phyloP scores from a whole-genome alignment of 305 asterid species.

The Solanum hybrid region DNA sequence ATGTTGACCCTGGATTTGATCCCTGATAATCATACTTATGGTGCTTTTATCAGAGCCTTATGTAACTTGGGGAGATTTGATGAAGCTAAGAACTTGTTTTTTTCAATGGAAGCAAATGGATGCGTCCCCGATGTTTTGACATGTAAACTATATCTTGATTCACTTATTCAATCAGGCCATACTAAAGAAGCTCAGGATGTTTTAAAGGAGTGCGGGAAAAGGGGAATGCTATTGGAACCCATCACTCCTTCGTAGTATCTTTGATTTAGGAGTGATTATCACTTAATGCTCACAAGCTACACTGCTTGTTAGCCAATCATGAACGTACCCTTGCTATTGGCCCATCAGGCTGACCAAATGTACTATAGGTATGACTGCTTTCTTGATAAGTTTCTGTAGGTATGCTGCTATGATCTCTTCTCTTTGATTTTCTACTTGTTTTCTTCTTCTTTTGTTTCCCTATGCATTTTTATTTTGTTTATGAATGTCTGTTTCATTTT shows the following conservation, averaged over 20 bases:
- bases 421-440: neutral
- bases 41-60: conserved; percentile 54
- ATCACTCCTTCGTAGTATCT: conserved; percentile 16
- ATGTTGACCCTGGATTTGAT: conserved; percentile 49
- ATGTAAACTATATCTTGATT: conserved; percentile 44
- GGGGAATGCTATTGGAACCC: conserved; percentile 42
- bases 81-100: conserved; percentile 59
- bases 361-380: neutral
- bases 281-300: neutral
- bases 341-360: neutral
- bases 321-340: neutral
- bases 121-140: conserved; percentile 55
- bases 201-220: conserved; percentile 36
- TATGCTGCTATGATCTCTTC: neutral
- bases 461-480: neutral
- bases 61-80: conserved; percentile 51
- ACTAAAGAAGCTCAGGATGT: conserved; percentile 52
- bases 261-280: conserved; percentile 14
- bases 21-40: conserved; percentile 69
- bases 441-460: neutral
- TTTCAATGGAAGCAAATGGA: conserved; percentile 68
- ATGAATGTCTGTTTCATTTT: neutral
- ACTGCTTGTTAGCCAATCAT: neutral
- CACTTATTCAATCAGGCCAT: conserved; percentile 43
- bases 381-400: neutral